Evolutionary conservation across 208 protist genomes (phyloP).

Genomic region (Porcisia hertigi): DNA sequence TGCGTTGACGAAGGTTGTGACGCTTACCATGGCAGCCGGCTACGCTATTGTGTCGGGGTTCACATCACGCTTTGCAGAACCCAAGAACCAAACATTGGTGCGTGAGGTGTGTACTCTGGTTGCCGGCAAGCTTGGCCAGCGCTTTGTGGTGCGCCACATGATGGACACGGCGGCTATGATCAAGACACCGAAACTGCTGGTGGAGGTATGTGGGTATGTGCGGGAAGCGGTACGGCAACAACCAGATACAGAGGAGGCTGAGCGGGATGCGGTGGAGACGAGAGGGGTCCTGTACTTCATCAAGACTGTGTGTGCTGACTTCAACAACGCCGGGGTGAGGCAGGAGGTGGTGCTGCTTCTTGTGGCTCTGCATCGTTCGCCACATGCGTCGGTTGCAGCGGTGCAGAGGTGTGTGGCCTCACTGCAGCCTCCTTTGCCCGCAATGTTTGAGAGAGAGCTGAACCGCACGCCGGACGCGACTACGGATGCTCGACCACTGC

Average conservation of each 20-base stretch:
- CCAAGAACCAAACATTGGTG: slow-evolving; percentile 63
- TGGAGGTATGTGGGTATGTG: slow-evolving; percentile 78
- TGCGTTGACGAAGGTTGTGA: slow-evolving; percentile 35
- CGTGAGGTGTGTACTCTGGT: slow-evolving; percentile 50
- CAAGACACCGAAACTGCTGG: slow-evolving; percentile 72
- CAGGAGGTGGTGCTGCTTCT: slow-evolving; percentile 52
- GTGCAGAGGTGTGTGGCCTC: slow-evolving; percentile 31
- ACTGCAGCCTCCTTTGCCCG: slow-evolving; percentile 25
- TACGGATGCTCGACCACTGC: slow-evolving; percentile 7
- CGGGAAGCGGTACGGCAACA: slow-evolving; percentile 29
- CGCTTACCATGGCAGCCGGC: slow-evolving; percentile 47
- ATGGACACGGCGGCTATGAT: slow-evolving; percentile 39
- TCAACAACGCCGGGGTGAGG: slow-evolving; percentile 43
- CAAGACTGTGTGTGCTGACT: slow-evolving; percentile 57
- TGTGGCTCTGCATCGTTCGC: slow-evolving; percentile 30
- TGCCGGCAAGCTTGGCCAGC: slow-evolving; percentile 39
- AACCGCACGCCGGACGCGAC: slow-evolving; percentile 11
- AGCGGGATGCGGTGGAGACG: slow-evolving; percentile 37
- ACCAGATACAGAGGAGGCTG: slow-evolving; percentile 27
- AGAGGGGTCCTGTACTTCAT: slow-evolving; percentile 68
- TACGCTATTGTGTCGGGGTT: slow-evolving; percentile 75
- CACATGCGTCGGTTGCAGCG: slow-evolving; percentile 3
- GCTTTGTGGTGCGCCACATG: slow-evolving; percentile 80
- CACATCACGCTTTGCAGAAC: slow-evolving; percentile 62
- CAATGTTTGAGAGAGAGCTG: slow-evolving; percentile 37